These are phyloP conservation scores for Oryza coarctata DNA, from an alignment of 176 grass and related monocot species.

Conservation along the genomic window DNA sequence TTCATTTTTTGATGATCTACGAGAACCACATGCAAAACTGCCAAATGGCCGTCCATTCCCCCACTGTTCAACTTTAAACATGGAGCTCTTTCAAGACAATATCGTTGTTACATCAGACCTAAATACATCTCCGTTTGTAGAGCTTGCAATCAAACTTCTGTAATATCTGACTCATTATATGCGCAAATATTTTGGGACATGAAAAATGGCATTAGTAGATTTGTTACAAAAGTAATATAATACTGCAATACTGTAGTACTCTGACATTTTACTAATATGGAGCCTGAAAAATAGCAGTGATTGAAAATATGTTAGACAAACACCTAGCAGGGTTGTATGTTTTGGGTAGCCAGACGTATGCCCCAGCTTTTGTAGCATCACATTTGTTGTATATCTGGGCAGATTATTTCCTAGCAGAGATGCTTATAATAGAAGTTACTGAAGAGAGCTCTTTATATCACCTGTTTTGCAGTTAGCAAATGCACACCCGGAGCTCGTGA, in stretches of 20 bases:
- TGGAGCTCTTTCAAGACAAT: slow-evolving; percentile 18
- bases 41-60: slow-evolving; percentile 58
- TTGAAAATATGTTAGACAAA: not conserved
- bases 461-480: slow-evolving; percentile 50
- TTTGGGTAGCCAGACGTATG: not conserved
- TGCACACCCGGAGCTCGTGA: slow-evolving; percentile 53
- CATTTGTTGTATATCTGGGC: not conserved
- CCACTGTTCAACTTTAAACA: slow-evolving; percentile 63
- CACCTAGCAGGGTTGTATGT: not conserved
- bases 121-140: not conserved
- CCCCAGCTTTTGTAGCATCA: not conserved
- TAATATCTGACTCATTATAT: not conserved
- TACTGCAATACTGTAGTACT: not conserved
- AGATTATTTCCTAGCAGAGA: not conserved
- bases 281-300: not conserved
- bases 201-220: not conserved
- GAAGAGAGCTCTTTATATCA: not conserved
- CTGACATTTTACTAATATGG: not conserved
- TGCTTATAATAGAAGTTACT: not conserved
- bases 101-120: not conserved
- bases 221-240: not conserved
- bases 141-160: not conserved
- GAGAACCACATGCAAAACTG: slow-evolving; percentile 50
- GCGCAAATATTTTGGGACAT: not conserved
- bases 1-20: slow-evolving; percentile 60